Evolutionary conservation across 1,284 basidiomycete species (phyloP).

Genomic region (Porphyrellus sp.): DNA sequence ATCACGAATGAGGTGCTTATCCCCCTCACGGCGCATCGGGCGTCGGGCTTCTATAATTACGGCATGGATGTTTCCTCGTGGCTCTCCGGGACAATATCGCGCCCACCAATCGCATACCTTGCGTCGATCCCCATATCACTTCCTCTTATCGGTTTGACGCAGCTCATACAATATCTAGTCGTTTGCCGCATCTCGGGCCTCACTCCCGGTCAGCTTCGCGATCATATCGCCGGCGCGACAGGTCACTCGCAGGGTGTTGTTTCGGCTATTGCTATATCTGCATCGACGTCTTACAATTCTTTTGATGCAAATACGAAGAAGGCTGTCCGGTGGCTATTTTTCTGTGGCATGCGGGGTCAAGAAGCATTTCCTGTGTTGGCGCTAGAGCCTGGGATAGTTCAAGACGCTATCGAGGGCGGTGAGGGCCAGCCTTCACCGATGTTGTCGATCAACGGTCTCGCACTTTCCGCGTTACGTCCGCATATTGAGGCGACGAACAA

Average conservation of each 20-base stretch:
- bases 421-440: conserved; percentile 94
- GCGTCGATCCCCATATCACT: conserved; percentile 95
- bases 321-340: conserved; percentile 90
- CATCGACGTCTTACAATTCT: conserved; percentile 74
- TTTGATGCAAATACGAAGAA: conserved; percentile 78
- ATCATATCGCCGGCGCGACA: conserved; percentile 80
- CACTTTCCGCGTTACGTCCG: conserved; percentile 73
- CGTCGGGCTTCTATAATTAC: conserved; percentile 71
- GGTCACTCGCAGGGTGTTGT: conserved; percentile 97
- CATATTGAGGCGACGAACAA: conserved; percentile 89
- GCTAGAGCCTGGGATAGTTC: conserved; percentile 83
- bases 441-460: conserved; percentile 86
- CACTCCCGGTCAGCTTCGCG: conserved; percentile 77
- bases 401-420: conserved; percentile 87
- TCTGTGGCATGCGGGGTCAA: conserved; percentile 89
- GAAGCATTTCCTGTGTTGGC: conserved; percentile 93
- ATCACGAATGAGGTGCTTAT: conserved; percentile 68
- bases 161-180: conserved; percentile 90
- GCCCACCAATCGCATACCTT: conserved; percentile 84
- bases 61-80: conserved; percentile 84
- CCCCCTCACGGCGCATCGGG: conserved; percentile 65
- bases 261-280: conserved; percentile 84
- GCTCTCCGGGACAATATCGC: conserved; percentile 69
- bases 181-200: conserved; percentile 73
- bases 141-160: conserved; percentile 93